Base-by-base conservation (phyloP, 495 filamentous ascomycete species). In the Annulohypoxylon maeteangense region DNA sequence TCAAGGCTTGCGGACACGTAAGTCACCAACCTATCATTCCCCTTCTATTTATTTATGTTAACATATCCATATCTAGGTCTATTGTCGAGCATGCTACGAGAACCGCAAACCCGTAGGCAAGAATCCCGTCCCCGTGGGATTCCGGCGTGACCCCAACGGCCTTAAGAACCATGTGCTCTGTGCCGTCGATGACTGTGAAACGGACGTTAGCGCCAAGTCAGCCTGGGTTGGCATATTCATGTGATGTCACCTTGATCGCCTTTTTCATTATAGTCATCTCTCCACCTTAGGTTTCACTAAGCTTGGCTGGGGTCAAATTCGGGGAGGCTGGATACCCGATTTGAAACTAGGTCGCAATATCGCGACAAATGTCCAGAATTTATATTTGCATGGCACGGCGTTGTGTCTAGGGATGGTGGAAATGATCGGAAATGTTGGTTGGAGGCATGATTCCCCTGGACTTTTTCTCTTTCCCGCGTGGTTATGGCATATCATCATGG, bases 1-100 rank as follows among this genome's bases (percentile, higher is more conserved):
- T 85, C 29, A 85, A 83, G 69, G 75, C 76, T 3, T 85, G 83
- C 62, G 83, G 83, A 44, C 83, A 85, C 51, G 83, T 85, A 67
- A 76, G 82, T 75, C 31, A 36, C 22, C 16, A 8, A 58, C 18
- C 27, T 44, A 14, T 27, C 38, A 38, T 14, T 47, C n/a, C n/a
- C 47, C 7, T 40, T 32, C 48, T n/a, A 14, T 36, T 27, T 32
- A 57, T 16, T 42, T 10, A 7, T 22, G 10, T 63, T 20, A n/a
- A 51, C 40, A 71, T 51, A 18, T 62, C 4, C 45, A 14, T 58
- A 5, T 55, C 56, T 55, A 85, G 83, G 83, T 85, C 18, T 85
- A 82, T 59, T 85, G 83, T 72, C 75, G 69, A 56, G 67, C 71
- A 7, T 85, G 83, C 74, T 85, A 70, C 60, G 81, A 84, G 29